Conservation (phyloP, 495 filamentous ascomycete species). For the Aspergillus ellipticus region DNA sequence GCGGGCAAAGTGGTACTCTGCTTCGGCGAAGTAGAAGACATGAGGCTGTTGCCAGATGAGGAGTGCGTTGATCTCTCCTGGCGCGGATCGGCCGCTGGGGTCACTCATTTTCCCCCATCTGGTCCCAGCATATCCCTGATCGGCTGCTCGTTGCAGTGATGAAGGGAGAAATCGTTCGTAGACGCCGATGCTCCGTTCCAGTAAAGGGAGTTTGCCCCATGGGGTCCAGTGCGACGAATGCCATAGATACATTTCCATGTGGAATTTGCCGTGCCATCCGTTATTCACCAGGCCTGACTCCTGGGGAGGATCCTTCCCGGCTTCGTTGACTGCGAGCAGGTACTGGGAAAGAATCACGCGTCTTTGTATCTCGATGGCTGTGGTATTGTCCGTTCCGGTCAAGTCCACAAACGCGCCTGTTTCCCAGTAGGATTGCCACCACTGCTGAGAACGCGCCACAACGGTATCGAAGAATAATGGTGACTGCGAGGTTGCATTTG, state of each 20-base stretch:
- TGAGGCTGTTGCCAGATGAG: constrained; percentile 22
- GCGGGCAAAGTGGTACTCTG: constrained; percentile 5
- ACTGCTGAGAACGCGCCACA: background rate
- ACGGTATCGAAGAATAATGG: background rate
- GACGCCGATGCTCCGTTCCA: constrained; percentile 39
- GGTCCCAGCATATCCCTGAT: constrained; percentile 50
- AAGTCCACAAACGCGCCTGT: constrained; percentile 10
- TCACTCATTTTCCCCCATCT: constrained; percentile 60
- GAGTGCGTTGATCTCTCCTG: constrained; percentile 31
- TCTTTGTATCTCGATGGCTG: constrained; percentile 9
- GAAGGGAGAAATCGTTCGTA: constrained; percentile 48
- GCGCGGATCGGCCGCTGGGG: constrained; percentile 50
- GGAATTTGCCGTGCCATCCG: constrained; percentile 23
- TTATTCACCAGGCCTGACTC: constrained; percentile 18
- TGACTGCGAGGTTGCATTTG: background rate
- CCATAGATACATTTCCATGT: constrained; percentile 51
- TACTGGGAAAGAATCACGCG: constrained; percentile 16
- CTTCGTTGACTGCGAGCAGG: constrained; percentile 14
- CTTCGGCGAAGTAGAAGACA: constrained; percentile 17
- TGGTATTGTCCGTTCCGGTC: background rate
- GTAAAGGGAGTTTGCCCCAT: constrained; percentile 27
- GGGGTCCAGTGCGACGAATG: constrained; percentile 53
- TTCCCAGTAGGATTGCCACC: constrained; percentile 10
- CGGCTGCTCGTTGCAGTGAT: constrained; percentile 38
- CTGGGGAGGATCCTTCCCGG: constrained; percentile 18